Evolutionary conservation across 176 grass and related monocot genomes (phyloP).

Genomic region (Pontederia paniculata): DNA sequence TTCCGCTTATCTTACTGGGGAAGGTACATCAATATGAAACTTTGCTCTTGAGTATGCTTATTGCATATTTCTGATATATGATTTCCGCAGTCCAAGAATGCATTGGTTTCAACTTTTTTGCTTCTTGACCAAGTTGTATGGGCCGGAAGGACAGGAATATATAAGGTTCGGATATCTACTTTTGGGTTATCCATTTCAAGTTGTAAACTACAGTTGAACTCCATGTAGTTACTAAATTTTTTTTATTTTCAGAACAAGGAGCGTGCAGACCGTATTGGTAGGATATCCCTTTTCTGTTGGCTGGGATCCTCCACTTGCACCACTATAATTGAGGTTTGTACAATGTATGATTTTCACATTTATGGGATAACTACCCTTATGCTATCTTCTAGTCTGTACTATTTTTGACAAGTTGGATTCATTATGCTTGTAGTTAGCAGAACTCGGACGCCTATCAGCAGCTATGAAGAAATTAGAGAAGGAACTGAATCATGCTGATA

Average conservation of each 20-base stretch:
- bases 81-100: constrained; percentile 69
- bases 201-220: neutral
- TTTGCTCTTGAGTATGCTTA: constrained; percentile 7
- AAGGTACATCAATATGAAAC: constrained; percentile 36
- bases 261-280: constrained; percentile 1
- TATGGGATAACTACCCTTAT: neutral
- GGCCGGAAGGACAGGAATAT: constrained; percentile 80
- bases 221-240: neutral
- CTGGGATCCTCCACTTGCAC: constrained; percentile 3
- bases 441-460: constrained; percentile 50
- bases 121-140: constrained; percentile 93
- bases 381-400: neutral
- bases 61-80: constrained; percentile 3
- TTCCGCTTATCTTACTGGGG: constrained; percentile 74
- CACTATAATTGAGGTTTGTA: constrained; percentile 23
- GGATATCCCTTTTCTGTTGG: constrained; percentile 14
- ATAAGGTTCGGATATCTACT: constrained; percentile 50
- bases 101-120: constrained; percentile 73
- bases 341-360: neutral
- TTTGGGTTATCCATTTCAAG: neutral
- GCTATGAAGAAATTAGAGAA: constrained; percentile 72
- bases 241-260: constrained; percentile 5
- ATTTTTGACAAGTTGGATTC: neutral
- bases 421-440: constrained; percentile 31
- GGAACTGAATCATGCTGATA: constrained; percentile 45